phyloP scores from a whole-genome alignment of 306 rosid genomes.

The Glycyrrhiza uralensis region DNA sequence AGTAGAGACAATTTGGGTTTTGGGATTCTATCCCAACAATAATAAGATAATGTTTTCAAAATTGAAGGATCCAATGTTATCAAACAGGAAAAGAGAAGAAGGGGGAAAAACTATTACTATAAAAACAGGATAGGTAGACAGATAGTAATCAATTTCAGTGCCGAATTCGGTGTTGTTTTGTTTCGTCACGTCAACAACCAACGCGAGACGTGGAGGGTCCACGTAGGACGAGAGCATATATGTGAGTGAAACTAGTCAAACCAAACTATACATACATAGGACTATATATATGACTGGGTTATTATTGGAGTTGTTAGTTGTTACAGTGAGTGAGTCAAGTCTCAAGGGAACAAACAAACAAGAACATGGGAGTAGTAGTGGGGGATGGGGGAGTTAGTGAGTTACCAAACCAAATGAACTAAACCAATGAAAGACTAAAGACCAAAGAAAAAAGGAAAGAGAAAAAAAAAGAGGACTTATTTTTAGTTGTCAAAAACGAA shows the following conservation, averaged over 20 bases:
- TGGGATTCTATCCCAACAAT: not conserved
- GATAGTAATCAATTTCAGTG: slow-evolving; percentile 18
- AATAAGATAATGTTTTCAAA: not conserved
- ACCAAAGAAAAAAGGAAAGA: not conserved
- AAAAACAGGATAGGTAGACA: not conserved
- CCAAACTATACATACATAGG: not conserved
- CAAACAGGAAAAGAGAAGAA: not conserved
- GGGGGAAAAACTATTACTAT: too few species aligned
- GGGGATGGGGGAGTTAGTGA: slow-evolving; percentile 2
- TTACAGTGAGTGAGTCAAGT: not conserved
- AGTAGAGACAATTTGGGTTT: too few species aligned
- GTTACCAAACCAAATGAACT: slow-evolving; percentile 22
- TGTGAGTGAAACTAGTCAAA: not conserved
- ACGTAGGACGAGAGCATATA: not conserved
- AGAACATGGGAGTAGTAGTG: slow-evolving; percentile 1
- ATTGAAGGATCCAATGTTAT: slow-evolving; percentile 21
- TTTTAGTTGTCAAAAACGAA: too few species aligned
- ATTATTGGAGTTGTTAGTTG: slow-evolving; percentile 15
- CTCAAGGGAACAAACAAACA: not conserved
- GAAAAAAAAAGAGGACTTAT: not conserved
- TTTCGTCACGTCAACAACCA: slow-evolving; percentile 8
- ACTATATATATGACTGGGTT: not conserved
- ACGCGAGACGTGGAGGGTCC: not conserved
- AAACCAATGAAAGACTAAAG: not conserved
- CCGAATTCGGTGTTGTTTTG: slow-evolving; percentile 20